Conservation (phyloP, 306 rosid genomes). For the Castanopsis chinensis region DNA sequence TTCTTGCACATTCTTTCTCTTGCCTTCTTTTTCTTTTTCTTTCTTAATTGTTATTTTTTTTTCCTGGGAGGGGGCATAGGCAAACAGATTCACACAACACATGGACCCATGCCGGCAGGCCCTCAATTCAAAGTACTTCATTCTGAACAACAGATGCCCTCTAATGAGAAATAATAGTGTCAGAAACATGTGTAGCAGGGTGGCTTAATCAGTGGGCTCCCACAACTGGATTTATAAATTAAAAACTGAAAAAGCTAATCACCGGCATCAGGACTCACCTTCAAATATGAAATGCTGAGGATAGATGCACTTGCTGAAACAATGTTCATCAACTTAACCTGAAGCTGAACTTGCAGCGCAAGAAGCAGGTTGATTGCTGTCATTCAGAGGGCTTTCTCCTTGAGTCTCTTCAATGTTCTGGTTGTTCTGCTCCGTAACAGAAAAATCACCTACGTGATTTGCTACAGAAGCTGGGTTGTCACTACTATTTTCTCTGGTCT, state of each 20-base stretch:
- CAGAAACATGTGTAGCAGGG: neutral
- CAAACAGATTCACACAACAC: too few relatives aligned
- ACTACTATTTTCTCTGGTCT: constrained; percentile 41
- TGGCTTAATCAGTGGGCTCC: neutral
- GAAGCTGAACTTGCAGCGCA: constrained; percentile 51
- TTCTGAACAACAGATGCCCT: neutral
- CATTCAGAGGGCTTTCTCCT: constrained; percentile 32
- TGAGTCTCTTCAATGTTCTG: constrained; percentile 34
- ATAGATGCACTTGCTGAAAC: constrained; percentile 48
- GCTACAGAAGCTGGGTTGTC: constrained; percentile 30
- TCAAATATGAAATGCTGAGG: constrained; percentile 64
- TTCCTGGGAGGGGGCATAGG: too few relatives aligned
- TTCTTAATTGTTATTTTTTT: too few relatives aligned
- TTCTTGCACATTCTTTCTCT: neutral
- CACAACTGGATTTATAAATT: neutral
- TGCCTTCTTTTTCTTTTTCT: neutral
- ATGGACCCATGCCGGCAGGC: too few relatives aligned
- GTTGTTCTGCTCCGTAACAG: constrained; percentile 36
- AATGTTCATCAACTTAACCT: constrained; percentile 27
- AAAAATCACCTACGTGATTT: constrained; percentile 29
- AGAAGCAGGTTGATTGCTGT: constrained; percentile 34
- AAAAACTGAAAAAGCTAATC: neutral
- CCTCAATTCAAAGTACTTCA: neutral
- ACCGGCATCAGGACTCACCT: constrained; percentile 44
- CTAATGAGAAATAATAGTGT: neutral